Base-by-base conservation (phyloP, 108 stramenopile genomes). In the Nannochloropsis granulata region DNA sequence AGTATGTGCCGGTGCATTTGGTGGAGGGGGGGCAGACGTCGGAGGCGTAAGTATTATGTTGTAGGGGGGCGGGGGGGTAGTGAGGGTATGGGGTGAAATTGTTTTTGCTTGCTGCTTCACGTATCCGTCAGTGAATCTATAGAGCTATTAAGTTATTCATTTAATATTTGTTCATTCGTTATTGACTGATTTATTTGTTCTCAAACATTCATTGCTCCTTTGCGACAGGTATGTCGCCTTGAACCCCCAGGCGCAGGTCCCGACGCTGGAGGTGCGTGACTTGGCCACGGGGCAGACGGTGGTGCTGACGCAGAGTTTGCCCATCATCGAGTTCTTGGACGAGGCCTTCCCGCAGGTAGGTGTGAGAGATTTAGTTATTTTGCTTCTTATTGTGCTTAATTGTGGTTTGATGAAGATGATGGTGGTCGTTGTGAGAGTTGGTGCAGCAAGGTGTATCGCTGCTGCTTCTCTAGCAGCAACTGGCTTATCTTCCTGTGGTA, bases 281-380 rank as follows among this genome's bases (percentile, higher is more conserved):
- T 81, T 82, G 26, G 12, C 84, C 81, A 43, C 43, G 26, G 23
- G 80, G 13, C 14, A 82, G 12, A 81, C 42, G 12, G 87, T 92
- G 14, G 81, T 44, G 2, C 34, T 92, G 19, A 83, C 93, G 16
- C 93, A 94, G 86, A 92, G 93, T 19, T 44, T 93, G 26, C 92
- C 93, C 10, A 95, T 95, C 24, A 92, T 95, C 56, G 93, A 94
- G 43, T 94, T 92, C 83, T 81, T 96, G 24, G 94, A 94, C 23
- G 81, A 82, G 24, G 90, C 90, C 13, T 94, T 93, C 91, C 89
- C 93, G 14, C 24, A 85, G 79, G 24, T 56, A 19, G 88, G 89
- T 26, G 78, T 79, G 13, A 82, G 88, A 34, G 34, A 34, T 34
- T 34, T 3, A 1, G 5, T 1, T 34, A 1, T 34, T 34, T 34